phyloP scores from a whole-genome alignment of 1,284 basidiomycete species.

The Dichomitus squalens region DNA sequence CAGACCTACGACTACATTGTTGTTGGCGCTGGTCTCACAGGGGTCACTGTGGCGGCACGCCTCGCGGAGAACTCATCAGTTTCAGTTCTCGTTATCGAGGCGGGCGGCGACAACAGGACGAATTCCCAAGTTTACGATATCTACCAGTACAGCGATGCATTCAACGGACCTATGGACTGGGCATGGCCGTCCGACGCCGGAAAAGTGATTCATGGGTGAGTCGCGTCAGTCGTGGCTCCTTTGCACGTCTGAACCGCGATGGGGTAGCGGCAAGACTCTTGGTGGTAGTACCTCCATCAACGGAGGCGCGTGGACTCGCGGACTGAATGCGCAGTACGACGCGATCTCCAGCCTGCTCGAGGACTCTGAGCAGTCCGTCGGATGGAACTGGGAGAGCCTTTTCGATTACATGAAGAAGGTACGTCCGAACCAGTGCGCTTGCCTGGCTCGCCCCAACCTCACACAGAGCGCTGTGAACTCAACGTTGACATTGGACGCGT shows the following conservation, averaged over 20 bases:
- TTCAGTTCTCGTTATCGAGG: slow-evolving; percentile 62
- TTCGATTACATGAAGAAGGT: slow-evolving; percentile 51
- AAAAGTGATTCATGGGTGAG: slow-evolving; percentile 48
- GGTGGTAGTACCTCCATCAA: slow-evolving; percentile 66
- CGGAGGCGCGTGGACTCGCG: slow-evolving; percentile 60
- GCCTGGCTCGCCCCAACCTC: too few species aligned
- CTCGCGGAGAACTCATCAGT: slow-evolving; percentile 56
- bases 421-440: not conserved
- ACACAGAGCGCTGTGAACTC: not conserved
- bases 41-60: slow-evolving; percentile 62
- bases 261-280: slow-evolving; percentile 44
- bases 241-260: not conserved
- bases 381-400: slow-evolving; percentile 62
- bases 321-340: slow-evolving; percentile 59
- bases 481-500: not conserved
- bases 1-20: slow-evolving; percentile 68
- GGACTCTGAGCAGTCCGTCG: slow-evolving; percentile 45
- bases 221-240: not conserved
- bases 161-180: slow-evolving; percentile 51
- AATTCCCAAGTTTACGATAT: slow-evolving; percentile 51
- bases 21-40: slow-evolving; percentile 65
- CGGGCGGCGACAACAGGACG: slow-evolving; percentile 51
- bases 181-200: slow-evolving; percentile 49
- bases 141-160: slow-evolving; percentile 49
- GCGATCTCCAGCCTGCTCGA: slow-evolving; percentile 54